Conservation (phyloP, 208 protist species). For the Acanthamoeba royreba region DNA sequence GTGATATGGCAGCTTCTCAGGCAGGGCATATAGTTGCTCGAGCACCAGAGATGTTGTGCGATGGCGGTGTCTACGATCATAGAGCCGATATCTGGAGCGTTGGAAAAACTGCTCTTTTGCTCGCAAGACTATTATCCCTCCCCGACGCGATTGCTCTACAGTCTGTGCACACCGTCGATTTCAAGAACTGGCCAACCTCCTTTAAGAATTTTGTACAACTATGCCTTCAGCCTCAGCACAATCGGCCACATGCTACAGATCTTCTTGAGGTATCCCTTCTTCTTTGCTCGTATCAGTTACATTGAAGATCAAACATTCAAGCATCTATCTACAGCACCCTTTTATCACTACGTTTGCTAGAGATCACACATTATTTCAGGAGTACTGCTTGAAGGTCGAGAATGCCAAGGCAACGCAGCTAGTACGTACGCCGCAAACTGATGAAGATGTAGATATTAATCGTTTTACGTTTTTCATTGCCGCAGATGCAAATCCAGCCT, state of each 20-base stretch:
- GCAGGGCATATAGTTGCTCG: neutral
- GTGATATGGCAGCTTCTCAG: neutral
- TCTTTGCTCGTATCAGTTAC: neutral
- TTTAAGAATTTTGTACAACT: neutral
- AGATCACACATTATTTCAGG: neutral
- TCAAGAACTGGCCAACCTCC: neutral
- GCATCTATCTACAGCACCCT: no score
- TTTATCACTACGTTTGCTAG: neutral
- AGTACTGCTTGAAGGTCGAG: neutral
- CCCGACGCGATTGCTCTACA: neutral
- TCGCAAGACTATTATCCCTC: neutral
- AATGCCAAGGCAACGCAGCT: neutral
- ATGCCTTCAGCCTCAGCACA: neutral
- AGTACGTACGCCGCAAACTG: neutral
- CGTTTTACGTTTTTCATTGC: neutral
- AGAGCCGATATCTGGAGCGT: neutral
- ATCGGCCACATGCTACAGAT: neutral
- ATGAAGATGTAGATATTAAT: neutral
- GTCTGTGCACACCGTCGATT: neutral
- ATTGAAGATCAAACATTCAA: no score
- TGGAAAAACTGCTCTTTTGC: neutral
- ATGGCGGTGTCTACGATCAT: neutral
- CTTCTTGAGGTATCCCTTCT: neutral
- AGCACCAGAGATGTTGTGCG: neutral
- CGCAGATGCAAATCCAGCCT: neutral